phyloP scores from a whole-genome alignment of 2,329 filamentous ascomycete genomes.

The Zasmidium citrigriseum region DNA sequence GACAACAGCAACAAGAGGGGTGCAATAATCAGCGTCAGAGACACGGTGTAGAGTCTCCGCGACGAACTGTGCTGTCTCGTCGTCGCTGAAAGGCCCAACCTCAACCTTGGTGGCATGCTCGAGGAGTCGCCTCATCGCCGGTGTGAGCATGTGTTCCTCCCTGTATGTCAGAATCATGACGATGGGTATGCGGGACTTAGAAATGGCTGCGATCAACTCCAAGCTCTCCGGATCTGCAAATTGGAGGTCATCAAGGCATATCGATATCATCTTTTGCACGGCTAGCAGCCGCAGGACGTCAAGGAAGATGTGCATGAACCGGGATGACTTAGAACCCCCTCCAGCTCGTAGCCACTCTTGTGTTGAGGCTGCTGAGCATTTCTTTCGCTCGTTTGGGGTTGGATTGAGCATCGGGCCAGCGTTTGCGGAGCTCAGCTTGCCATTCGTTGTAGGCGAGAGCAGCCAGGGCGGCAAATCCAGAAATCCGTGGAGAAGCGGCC shows the following conservation, averaged over 20 bases:
- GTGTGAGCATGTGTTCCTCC: constrained; percentile 41
- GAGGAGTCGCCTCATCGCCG: constrained; percentile 40
- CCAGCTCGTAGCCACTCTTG: constrained; percentile 49
- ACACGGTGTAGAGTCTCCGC: constrained; percentile 74
- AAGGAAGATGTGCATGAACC: constrained; percentile 83
- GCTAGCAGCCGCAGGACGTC: constrained; percentile 83
- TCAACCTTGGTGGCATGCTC: constrained; percentile 63
- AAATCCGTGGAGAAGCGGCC: constrained; percentile 57
- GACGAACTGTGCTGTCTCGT: constrained; percentile 80
- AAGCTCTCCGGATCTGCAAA: constrained; percentile 87
- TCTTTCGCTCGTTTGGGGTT: constrained; percentile 22
- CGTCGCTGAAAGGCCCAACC: constrained; percentile 73
- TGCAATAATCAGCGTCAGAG: constrained; percentile 62
- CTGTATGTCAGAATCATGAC: constrained; percentile 72
- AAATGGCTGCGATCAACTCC: constrained; percentile 79
- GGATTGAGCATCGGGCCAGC: constrained; percentile 12
- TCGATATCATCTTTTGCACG: constrained; percentile 81
- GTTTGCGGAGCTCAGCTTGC: constrained; percentile 14
- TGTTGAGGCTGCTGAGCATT: constrained; percentile 38
- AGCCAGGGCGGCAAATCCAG: constrained; percentile 70
- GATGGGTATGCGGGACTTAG: constrained; percentile 76
- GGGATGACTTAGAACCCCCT: constrained; percentile 57
- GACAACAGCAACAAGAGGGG: constrained; percentile 78
- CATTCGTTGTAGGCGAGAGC: constrained; percentile 33
- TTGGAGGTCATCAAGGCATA: constrained; percentile 86